Base-by-base conservation (phyloP, 257 asterid genomes). In the Parsonsia alboflavescens region DNA sequence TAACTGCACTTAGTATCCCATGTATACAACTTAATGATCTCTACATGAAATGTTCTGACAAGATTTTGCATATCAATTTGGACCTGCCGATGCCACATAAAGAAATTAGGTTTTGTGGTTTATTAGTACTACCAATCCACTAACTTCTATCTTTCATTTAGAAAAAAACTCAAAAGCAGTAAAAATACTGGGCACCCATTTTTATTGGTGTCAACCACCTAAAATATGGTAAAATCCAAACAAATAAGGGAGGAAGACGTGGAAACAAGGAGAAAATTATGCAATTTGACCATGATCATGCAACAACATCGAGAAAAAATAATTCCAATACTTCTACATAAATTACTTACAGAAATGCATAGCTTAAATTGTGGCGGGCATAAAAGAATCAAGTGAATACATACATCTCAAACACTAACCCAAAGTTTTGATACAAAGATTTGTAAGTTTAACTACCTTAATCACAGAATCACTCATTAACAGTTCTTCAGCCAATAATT, bases 401-500 rank as follows among this genome's bases (percentile, higher is more conserved):
- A 75, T 74, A 72, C 24, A 46, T 52, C 77, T 56, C 66, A 68
- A 36, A 57, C 5, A 56, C 13, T 3, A 7, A 33, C 56, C 21
- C 4, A 66, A 33, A 36, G 41, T 30, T 33, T 2, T 19, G 21
- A 71, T 1, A 6, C 8, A 28, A 15, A 78, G 10, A 68, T 53
- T 61, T 65, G 61, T 58, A 74, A 22, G 56, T 39, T 44, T 48
- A 2, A 78, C 88, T 82, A 93, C 99, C 91, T 89, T 85, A 61
- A 96, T 84, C 65, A 82, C 77, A 68, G 99, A 96, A 82, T 96
- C 96, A 72, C 99, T 90, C 97, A 93, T 96, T 81, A 96, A 85
- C 65, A 96, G 88, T 86, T 96, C 99, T 84, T 96, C 99, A 66
- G 99, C 97, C 88, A 89, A 82, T 69, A 96, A 79, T 84, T 96